These are phyloP conservation scores for Cladosporium cucumerinum DNA, from an alignment of 2,329 filamentous ascomycete genomes.

Conservation along the genomic window DNA sequence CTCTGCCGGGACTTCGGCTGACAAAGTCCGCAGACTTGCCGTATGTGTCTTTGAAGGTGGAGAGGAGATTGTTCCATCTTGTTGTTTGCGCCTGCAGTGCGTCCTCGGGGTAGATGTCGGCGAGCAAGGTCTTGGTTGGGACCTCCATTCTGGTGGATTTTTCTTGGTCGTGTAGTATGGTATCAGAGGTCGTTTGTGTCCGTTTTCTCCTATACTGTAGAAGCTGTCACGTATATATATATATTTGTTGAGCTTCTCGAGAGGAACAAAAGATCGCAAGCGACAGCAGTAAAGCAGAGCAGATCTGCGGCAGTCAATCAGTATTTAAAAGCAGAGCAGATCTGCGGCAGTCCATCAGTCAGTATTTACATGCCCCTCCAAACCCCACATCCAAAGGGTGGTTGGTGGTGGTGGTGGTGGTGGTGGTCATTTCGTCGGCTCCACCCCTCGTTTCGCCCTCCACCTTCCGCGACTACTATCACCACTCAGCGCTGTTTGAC, in stretches of 20 bases:
- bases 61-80: constrained; percentile 73
- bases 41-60: constrained; percentile 68
- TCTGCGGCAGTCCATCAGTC: not conserved
- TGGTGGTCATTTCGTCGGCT: not conserved
- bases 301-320: not conserved
- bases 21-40: constrained; percentile 73
- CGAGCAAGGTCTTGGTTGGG: constrained; percentile 69
- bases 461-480: constrained; percentile 1
- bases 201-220: no score
- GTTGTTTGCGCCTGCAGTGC: constrained; percentile 63
- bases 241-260: no score
- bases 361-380: constrained; percentile 6
- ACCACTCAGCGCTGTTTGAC: not conserved
- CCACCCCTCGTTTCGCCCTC: not conserved
- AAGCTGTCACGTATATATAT: not conserved
- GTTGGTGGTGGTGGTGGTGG: no score
- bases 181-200: not conserved
- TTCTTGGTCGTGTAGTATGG: not conserved
- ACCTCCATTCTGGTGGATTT: constrained; percentile 36
- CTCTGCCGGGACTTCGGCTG: constrained; percentile 83
- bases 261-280: not conserved
- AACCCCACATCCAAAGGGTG: not conserved
- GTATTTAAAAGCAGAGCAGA: not conserved
- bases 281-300: not conserved
- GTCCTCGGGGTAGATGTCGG: constrained; percentile 79